phyloP scores from a whole-genome alignment of 768 basidiomycete species.

The Mycena rosella region DNA sequence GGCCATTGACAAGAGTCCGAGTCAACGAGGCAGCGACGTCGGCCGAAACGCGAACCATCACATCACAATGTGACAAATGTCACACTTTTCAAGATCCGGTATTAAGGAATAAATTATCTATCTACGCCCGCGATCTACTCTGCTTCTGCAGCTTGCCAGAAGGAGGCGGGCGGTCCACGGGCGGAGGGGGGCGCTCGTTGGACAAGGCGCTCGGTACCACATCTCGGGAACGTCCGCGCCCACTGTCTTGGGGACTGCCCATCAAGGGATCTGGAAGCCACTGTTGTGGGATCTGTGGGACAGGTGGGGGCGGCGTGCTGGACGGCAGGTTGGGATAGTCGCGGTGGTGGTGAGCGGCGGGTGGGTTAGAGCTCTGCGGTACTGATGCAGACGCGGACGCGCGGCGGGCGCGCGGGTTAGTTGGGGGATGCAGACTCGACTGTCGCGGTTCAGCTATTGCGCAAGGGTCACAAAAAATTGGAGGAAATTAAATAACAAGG shows the following conservation, averaged over 20 bases:
- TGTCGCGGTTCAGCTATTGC: conserved; percentile 30
- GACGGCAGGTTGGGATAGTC: conserved; percentile 9
- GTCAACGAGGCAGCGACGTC: too few relatives aligned
- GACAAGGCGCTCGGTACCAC: not conserved
- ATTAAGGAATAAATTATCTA: conserved; percentile 5
- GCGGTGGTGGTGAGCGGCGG: conserved; percentile 1
- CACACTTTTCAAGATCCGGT: not conserved
- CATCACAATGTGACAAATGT: not conserved
- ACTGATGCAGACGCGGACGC: conserved; percentile 8
- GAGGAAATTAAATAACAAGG: not conserved
- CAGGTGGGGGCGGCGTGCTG: conserved; percentile 18
- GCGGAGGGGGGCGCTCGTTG: conserved; percentile 7
- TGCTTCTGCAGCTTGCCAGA: conserved; percentile 26
- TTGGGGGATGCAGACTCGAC: conserved; percentile 22
- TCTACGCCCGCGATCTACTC: conserved; percentile 21
- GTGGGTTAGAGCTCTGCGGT: conserved; percentile 1
- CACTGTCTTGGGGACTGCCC: conserved; percentile 10
- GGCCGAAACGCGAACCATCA: conserved; percentile 1
- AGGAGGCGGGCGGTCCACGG: conserved; percentile 23
- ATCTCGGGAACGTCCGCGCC: conserved; percentile 30
- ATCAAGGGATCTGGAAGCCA: conserved; percentile 17
- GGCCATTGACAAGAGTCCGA: conserved; percentile 17
- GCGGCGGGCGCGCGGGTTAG: conserved; percentile 12
- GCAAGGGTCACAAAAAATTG: not conserved
- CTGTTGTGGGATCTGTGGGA: conserved; percentile 32